Base-by-base conservation (phyloP, 805 yeast species). In the Sporopachydermia quercuum region DNA sequence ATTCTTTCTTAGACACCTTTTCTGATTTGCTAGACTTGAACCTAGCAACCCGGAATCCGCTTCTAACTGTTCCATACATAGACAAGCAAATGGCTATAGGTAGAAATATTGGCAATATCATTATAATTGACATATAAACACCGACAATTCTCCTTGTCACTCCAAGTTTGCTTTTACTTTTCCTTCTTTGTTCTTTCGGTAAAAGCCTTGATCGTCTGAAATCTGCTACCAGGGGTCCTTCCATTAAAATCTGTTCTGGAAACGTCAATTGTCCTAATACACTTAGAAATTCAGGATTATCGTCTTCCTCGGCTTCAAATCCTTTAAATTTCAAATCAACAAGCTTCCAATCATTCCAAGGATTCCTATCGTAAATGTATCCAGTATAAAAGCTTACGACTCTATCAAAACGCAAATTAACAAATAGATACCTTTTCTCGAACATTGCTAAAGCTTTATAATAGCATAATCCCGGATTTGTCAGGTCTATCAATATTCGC, bases 371-470 rank as follows among this genome's bases (percentile, higher is more conserved):
- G 3, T 89, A 67, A 42, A 89, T 78, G 55, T 66, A 86, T 0
- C 94, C 68, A 0, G 96, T 84, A 59, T 75, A 82, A 55, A 85
- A 89, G 13, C 89, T 78, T 4, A 87, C 97, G 0, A 94, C 74
- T 43, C 96, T 66, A 57, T 87, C 97, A 52, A 82, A 77, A 41
- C 76, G 67, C 16, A 78, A 68, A 57, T 89, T 87, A 5, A 95
- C 86, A 42, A 85, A 62, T 2, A 75, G 54, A 3, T 72, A 61
- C 40, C 79, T 67, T 41, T 68, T 65, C 43, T 74, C 60, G 54
- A 87, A 87, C 42, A 49, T 51, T 6, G 51, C 42, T 38, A 87
- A 62, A 0, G 82, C 93, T 39, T 67, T 56, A 38, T 60, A 58
- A 50, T 66, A 87, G 5, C 50, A 17, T 55, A 47, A 35, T 37